Conservation (phyloP, 371 early-diverging fungal species). For the Rhizopus sp. region DNA sequence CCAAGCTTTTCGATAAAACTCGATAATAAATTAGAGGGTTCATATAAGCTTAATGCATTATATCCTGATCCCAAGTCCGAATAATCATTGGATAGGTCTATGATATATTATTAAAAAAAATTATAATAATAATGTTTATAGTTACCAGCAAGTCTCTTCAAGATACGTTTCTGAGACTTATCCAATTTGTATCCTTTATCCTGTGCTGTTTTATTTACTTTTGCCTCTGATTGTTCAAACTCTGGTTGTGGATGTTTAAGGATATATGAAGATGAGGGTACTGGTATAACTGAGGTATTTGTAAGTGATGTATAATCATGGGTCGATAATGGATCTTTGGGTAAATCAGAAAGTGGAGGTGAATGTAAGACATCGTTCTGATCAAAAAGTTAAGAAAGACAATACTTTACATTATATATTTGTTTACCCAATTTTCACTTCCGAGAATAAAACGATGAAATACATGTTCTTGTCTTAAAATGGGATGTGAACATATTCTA, state of each 20-base stretch:
- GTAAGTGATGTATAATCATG: constrained; percentile 24
- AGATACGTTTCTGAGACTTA: constrained; percentile 57
- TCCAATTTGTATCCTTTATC: constrained; percentile 62
- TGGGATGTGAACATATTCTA: constrained; percentile 81
- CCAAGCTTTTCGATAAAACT: constrained; percentile 82
- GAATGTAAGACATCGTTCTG: constrained; percentile 15
- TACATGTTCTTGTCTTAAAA: constrained; percentile 79
- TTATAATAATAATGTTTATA: neutral
- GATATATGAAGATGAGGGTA: constrained; percentile 46
- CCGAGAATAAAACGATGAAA: constrained; percentile 88
- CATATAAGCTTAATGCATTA: constrained; percentile 86
- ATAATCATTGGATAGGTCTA: constrained; percentile 66
- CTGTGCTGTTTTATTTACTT: constrained; percentile 62
- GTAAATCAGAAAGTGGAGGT: constrained; percentile 61
- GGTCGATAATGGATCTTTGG: constrained; percentile 56
- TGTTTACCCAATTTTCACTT: constrained; percentile 57
- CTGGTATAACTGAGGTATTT: constrained; percentile 33
- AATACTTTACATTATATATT: neutral
- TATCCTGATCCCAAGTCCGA: constrained; percentile 86
- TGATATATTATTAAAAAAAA: neutral
- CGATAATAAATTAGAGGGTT: constrained; percentile 58
- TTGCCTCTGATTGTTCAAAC: constrained; percentile 67
- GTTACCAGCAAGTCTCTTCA: constrained; percentile 60
- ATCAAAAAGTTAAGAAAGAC: neutral
- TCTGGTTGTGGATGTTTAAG: constrained; percentile 66